A percentile compares a stretch with the other conserved stretches of the same genome.
These are phyloP conservation scores for Cyclotella atomus DNA, from an alignment of 108 stramenopile genomes.

Conservation along the genomic window DNA sequence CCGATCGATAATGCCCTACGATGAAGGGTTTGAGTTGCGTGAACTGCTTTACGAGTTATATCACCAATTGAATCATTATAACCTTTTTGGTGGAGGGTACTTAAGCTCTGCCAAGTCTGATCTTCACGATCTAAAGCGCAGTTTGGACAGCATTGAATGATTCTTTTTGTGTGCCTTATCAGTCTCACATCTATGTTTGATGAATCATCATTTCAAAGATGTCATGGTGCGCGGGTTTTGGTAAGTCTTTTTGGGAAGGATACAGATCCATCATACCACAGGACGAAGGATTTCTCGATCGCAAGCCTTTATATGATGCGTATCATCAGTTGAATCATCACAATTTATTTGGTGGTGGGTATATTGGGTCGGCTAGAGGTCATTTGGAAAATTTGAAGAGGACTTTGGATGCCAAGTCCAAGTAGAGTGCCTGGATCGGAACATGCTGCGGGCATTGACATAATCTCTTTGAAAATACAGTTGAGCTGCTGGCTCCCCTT, in stretches of 20 bases:
- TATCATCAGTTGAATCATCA: conserved; percentile 73
- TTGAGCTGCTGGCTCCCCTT: too few relatives aligned
- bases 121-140: conserved; percentile 25
- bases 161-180: too few relatives aligned
- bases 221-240: conserved; percentile 56
- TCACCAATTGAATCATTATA: conserved; percentile 60
- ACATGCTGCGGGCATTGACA: too few relatives aligned
- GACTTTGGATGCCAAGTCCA: too few relatives aligned
- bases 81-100: conserved; percentile 56
- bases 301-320: conserved; percentile 63
- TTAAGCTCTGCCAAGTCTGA: conserved; percentile 22
- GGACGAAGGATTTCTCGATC: conserved; percentile 54
- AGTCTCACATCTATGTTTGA: too few relatives aligned
- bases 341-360: conserved; percentile 65
- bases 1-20: conserved; percentile 34
- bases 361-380: conserved; percentile 44
- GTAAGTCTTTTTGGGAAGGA: conserved; percentile 49
- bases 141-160: conserved; percentile 27
- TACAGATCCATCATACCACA: conserved; percentile 53
- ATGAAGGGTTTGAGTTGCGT: conserved; percentile 47
- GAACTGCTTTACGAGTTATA: conserved; percentile 51
- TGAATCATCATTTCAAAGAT: conserved; percentile 24
- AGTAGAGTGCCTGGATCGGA: too few relatives aligned
- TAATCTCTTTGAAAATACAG: too few relatives aligned
- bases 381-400: conserved; percentile 51